Percentiles rank a stretch among this genome's conserved stretches.
phyloP scores from a whole-genome alignment of 148 eudicot species.

The Rhododendron vialii region DNA sequence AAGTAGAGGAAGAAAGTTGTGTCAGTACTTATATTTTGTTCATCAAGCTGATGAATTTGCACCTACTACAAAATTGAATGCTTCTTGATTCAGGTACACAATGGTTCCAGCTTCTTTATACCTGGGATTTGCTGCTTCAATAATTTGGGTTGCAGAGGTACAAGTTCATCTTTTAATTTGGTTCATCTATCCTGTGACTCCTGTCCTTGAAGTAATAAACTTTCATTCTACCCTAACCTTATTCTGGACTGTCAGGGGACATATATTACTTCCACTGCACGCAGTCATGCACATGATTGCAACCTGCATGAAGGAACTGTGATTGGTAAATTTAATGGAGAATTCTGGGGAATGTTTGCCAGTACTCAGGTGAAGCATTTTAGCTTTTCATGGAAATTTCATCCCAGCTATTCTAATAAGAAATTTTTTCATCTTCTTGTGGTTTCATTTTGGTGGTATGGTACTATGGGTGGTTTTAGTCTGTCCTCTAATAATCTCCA shows the following conservation, averaged over 20 bases:
- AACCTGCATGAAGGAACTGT: constrained; percentile 79
- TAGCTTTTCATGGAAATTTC: constrained; percentile 1
- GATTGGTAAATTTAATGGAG: constrained; percentile 91
- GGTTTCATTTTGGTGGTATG: neutral
- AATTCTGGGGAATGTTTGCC: constrained; percentile 86
- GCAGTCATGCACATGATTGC: constrained; percentile 67
- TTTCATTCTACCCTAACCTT: constrained; percentile 7
- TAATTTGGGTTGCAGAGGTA: constrained; percentile 98
- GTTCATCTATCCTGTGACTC: neutral
- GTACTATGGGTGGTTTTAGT: neutral
- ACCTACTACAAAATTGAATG: neutral
- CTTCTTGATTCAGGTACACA: constrained; percentile 62
- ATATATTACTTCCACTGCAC: constrained; percentile 87
- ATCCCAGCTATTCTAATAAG: neutral
- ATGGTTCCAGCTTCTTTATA: constrained; percentile 94
- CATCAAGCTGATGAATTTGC: neutral
- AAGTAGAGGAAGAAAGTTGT: neutral
- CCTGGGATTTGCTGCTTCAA: constrained; percentile 88
- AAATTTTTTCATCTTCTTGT: neutral
- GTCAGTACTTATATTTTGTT: neutral
- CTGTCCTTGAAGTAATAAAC: neutral
- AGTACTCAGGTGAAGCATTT: constrained; percentile 62
- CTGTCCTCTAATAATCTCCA: neutral
- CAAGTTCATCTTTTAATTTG: constrained; percentile 8
- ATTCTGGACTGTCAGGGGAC: constrained; percentile 63